These are phyloP conservation scores for Rhizomucor pusillus DNA, from an alignment of 371 early-diverging fungal species.

Conservation along the genomic window DNA sequence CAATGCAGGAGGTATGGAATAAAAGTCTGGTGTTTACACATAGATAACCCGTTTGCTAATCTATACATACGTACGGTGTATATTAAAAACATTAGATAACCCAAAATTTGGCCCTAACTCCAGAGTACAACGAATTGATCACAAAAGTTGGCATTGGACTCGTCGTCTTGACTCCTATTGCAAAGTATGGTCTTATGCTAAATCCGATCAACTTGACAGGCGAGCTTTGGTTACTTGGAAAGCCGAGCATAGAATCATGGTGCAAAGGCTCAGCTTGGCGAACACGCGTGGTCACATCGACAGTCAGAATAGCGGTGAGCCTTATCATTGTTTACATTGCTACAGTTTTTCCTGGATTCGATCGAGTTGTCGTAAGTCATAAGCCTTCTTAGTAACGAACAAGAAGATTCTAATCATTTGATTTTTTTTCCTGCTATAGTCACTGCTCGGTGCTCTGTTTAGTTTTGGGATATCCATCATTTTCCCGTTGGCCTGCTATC, in stretches of 20 bases:
- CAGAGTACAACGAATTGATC: slow-evolving; percentile 26
- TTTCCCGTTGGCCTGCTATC: slow-evolving; percentile 42
- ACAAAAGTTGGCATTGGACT: slow-evolving; percentile 23
- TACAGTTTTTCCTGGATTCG: slow-evolving; percentile 63
- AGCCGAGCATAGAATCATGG: slow-evolving; percentile 19
- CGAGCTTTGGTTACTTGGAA: slow-evolving; percentile 29
- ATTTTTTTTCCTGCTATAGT: slow-evolving; percentile 14
- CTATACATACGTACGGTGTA: neutral
- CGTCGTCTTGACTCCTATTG: slow-evolving; percentile 24
- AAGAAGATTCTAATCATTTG: neutral
- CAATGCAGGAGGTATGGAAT: slow-evolving; percentile 47
- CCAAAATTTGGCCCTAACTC: slow-evolving; percentile 49
- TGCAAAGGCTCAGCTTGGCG: slow-evolving; percentile 20
- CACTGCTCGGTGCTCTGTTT: slow-evolving; percentile 30
- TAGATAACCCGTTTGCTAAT: too few relatives aligned
- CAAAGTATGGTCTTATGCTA: slow-evolving; percentile 47
- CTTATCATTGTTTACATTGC: slow-evolving; percentile 30
- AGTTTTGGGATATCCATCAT: slow-evolving; percentile 43
- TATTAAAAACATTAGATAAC: slow-evolving; percentile 46
- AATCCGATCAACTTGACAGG: slow-evolving; percentile 54
- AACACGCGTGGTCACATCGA: slow-evolving; percentile 11
- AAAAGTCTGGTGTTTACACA: neutral
- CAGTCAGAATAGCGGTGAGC: slow-evolving; percentile 19
- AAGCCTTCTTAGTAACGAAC: neutral
- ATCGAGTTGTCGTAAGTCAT: slow-evolving; percentile 54